These are phyloP conservation scores for Xerocomellus chrysenteron DNA, from an alignment of 768 basidiomycete species.

Conservation along the genomic window DNA sequence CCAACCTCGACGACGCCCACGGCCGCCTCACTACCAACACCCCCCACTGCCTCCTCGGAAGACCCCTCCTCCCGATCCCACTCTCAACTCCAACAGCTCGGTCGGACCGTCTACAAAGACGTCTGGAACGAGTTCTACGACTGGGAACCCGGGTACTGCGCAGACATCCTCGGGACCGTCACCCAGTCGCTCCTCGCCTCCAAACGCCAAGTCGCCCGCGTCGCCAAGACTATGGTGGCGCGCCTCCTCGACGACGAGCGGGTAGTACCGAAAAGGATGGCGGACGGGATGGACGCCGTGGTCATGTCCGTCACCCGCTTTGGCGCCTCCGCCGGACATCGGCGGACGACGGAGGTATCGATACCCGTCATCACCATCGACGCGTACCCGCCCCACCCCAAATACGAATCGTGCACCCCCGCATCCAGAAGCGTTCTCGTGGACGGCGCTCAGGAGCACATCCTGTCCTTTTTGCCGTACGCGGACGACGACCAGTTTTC, in stretches of 20 bases:
- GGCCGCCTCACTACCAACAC: neutral
- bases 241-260: slow-evolving; percentile 1
- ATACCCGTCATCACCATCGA: slow-evolving; percentile 21
- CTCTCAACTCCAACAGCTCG: slow-evolving; percentile 23
- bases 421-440: slow-evolving; percentile 32
- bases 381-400: slow-evolving; percentile 22
- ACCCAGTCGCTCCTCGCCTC: slow-evolving; percentile 11
- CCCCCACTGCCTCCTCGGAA: neutral
- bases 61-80: neutral
- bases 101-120: slow-evolving; percentile 31
- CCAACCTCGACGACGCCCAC: slow-evolving; percentile 3
- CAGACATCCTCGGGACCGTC: slow-evolving; percentile 19
- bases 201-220: slow-evolving; percentile 10
- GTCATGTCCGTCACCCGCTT: slow-evolving; percentile 12
- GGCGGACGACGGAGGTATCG: neutral
- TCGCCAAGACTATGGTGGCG: slow-evolving; percentile 9
- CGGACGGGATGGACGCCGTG: neutral
- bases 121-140: slow-evolving; percentile 48
- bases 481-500: slow-evolving; percentile 47
- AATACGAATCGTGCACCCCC: slow-evolving; percentile 51
- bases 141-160: slow-evolving; percentile 40
- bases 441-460: neutral
- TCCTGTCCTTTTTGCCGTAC: slow-evolving; percentile 41
- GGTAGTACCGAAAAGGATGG: neutral
- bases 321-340: neutral